phyloP scores from a whole-genome alignment of 768 basidiomycete genomes.

The Russula vinacea region DNA sequence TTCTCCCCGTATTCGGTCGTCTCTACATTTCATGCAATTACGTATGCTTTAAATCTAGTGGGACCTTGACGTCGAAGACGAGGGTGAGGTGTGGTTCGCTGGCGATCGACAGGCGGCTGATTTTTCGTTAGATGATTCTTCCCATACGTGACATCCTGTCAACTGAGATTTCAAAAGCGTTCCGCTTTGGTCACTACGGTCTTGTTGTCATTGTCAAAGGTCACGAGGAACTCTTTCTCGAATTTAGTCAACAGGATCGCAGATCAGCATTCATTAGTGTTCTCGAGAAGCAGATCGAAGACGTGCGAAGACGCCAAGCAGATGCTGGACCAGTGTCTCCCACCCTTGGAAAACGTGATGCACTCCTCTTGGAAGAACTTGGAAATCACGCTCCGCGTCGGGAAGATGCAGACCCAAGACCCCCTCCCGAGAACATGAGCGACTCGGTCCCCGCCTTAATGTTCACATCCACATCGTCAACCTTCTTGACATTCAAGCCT shows the following conservation, averaged over 20 bases:
- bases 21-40: slow-evolving; percentile 89
- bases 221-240: slow-evolving; percentile 97
- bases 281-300: slow-evolving; percentile 79
- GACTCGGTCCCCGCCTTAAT: slow-evolving; percentile 72
- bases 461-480: slow-evolving; percentile 95
- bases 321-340: slow-evolving; percentile 44
- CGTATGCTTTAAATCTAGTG: slow-evolving; percentile 92
- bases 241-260: slow-evolving; percentile 79
- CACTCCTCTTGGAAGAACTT: slow-evolving; percentile 82
- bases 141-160: slow-evolving; percentile 87
- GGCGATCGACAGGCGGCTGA: slow-evolving; percentile 10
- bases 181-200: slow-evolving; percentile 86
- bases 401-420: slow-evolving; percentile 44
- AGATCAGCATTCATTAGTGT: slow-evolving; percentile 73
- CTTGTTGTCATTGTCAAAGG: slow-evolving; percentile 89
- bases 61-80: slow-evolving; percentile 74
- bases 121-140: slow-evolving; percentile 75
- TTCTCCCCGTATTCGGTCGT: slow-evolving; percentile 85
- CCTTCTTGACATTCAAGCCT: slow-evolving; percentile 96
- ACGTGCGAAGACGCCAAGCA: slow-evolving; percentile 50
- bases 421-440: slow-evolving; percentile 45
- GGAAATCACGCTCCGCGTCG: slow-evolving; percentile 48
- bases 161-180: slow-evolving; percentile 79
- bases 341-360: slow-evolving; percentile 60
- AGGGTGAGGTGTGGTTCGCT: slow-evolving; percentile 51